These are phyloP conservation scores for Aspergillus haitiensis DNA, from an alignment of 495 filamentous ascomycete species.

Conservation along the genomic window DNA sequence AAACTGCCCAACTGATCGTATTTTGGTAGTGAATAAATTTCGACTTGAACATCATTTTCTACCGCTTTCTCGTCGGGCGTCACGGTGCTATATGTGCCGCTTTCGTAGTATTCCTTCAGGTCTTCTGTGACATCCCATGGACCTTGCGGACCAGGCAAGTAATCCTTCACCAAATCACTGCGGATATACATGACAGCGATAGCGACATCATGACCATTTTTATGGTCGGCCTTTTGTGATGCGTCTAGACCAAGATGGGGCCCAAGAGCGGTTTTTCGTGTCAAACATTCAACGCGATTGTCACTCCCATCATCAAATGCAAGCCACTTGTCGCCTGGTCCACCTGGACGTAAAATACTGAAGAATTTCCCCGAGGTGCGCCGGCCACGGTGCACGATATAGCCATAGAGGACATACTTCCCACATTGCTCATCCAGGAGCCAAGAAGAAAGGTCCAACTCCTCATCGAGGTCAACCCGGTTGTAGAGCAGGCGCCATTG, in stretches of 20 bases:
- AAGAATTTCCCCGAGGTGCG: constrained; percentile 63
- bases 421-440: constrained; percentile 36
- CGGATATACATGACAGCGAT: constrained; percentile 59
- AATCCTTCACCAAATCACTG: constrained; percentile 47
- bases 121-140: constrained; percentile 41
- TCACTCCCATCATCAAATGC: constrained; percentile 57
- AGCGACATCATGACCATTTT: constrained; percentile 58
- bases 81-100: constrained; percentile 25
- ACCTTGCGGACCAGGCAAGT: constrained; percentile 44
- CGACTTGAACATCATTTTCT: constrained; percentile 38
- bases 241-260: constrained; percentile 52
- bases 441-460: constrained; percentile 45
- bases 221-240: constrained; percentile 40
- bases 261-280: constrained; percentile 56
- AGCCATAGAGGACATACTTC: constrained; percentile 60
- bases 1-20: constrained; percentile 40
- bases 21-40: constrained; percentile 42
- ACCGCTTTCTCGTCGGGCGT: constrained; percentile 18
- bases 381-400: constrained; percentile 61
- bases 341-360: constrained; percentile 59
- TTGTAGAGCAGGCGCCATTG: constrained; percentile 62
- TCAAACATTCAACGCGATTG: constrained; percentile 57
- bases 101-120: constrained; percentile 43
- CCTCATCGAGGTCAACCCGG: constrained; percentile 55
- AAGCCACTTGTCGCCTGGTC: constrained; percentile 58